Evolutionary conservation across 352 stramenopile species (phyloP).

Genomic region (Globisporangium cystogenes): DNA sequence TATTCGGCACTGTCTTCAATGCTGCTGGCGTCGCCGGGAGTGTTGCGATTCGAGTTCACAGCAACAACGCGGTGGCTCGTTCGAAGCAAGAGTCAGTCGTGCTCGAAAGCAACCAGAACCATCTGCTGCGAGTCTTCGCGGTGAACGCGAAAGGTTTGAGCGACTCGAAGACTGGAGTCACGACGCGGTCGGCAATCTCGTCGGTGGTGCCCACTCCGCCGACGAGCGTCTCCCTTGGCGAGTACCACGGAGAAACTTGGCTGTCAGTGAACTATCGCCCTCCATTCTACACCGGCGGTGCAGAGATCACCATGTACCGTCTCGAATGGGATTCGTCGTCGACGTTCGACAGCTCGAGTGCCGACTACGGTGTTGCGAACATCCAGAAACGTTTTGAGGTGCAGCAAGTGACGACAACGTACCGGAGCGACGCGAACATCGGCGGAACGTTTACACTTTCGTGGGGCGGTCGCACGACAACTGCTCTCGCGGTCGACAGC

Average conservation of each 20-base stretch:
- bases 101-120: conserved; percentile 41
- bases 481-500: conserved; percentile 67
- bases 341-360: conserved; percentile 76
- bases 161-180: conserved; percentile 22
- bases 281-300: conserved; percentile 85
- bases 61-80: conserved; percentile 42
- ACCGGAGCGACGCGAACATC: conserved; percentile 49
- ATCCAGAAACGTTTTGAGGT: conserved; percentile 89
- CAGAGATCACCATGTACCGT: conserved; percentile 87
- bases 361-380: conserved; percentile 77
- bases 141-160: conserved; percentile 58
- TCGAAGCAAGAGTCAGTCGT: conserved; percentile 51
- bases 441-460: conserved; percentile 91
- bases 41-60: conserved; percentile 31
- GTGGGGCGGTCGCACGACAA: conserved; percentile 82
- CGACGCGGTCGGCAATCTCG: conserved; percentile 31
- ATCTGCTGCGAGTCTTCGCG: conserved; percentile 56
- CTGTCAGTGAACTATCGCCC: conserved; percentile 79
- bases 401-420: conserved; percentile 79
- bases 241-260: conserved; percentile 69
- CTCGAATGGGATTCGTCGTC: conserved; percentile 89
- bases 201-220: conserved; percentile 71
- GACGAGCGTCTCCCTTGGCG: conserved; percentile 69
- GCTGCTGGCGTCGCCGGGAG: conserved; percentile 18
- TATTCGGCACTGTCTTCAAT: conserved; percentile 20